Base-by-base conservation (phyloP, 345 rosid species). In the Acer campestre region DNA sequence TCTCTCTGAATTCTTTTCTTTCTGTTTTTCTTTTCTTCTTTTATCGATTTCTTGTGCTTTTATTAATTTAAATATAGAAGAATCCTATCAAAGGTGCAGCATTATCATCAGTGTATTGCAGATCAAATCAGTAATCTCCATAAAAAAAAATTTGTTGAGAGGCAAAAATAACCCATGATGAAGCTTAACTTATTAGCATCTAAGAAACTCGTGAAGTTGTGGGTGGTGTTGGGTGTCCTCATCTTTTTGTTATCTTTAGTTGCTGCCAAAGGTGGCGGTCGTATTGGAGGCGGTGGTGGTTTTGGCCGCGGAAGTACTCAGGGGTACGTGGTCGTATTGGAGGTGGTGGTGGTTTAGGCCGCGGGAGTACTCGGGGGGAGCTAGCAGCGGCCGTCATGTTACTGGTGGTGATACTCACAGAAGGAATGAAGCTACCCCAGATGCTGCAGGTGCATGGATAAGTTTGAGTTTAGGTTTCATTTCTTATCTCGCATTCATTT, bases 231-330 rank as follows among this genome's bases (percentile, higher is more conserved):
- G 6, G n/a, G 10, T 9, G 4, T 13, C 6, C 29, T 49, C 10
- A 18, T 70, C 38, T 10, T 49, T 11, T 2, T 70, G 23, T 27
- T 20, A 70, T 48, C 42, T 31, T 23, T 27, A 3, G 61, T 51
- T n/a, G 73, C 61, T 27, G 61, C 73, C 38, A 70, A 49, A 49
- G 73, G 61, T 2, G 59, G 74, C 0, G 63, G 61, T 25, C 27
- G 27, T 25, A 25, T 25, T 4, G 62, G 63, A 1, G 42, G 27
- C 0, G 71, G 71, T 0, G 35, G 59, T 1, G 61, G 61, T 38
- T 3, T 3, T 0, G 40, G 72, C 0, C n/a, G 56, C 0, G 71
- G 71, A 0, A 1, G 71, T 4, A 7, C 42, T 38, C 42, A n/a
- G 42, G 42, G 42, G 42, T 38, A n/a, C n/a, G n/a, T 38, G 44